Conservation (phyloP, 2,329 filamentous ascomycete genomes). For the Lasiodiplodia sp. region DNA sequence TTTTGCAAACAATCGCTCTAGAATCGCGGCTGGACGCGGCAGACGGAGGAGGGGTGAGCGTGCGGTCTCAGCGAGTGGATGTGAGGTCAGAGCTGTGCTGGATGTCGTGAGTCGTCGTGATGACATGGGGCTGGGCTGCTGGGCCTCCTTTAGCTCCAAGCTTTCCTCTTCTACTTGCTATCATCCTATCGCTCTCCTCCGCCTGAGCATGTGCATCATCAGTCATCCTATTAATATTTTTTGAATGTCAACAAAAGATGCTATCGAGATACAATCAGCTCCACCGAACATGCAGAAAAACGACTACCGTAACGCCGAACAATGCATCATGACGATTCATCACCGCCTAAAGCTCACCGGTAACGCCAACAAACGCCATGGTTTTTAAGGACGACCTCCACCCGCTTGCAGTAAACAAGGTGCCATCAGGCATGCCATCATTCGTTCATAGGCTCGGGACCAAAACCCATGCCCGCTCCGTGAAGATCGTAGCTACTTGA, state of each 20-base stretch:
- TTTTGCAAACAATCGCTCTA: background rate
- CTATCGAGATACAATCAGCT: slow-evolving; percentile 9
- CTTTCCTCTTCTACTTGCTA: background rate
- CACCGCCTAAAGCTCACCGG: background rate
- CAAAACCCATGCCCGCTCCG: background rate
- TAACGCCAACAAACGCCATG: slow-evolving; percentile 16
- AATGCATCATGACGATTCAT: slow-evolving; percentile 11
- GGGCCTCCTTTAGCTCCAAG: background rate
- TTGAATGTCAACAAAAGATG: slow-evolving; percentile 10
- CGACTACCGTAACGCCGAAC: slow-evolving; percentile 12
- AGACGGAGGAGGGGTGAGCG: background rate
- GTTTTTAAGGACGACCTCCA: background rate
- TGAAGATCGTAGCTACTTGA: background rate
- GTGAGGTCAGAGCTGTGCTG: slow-evolving; percentile 21
- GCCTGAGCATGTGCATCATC: background rate
- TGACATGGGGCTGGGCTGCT: slow-evolving; percentile 4
- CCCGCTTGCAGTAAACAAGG: background rate
- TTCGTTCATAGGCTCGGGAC: background rate
- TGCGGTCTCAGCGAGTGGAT: background rate
- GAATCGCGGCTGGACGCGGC: slow-evolving; percentile 12
- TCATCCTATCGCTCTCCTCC: background rate
- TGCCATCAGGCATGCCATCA: slow-evolving; percentile 2
- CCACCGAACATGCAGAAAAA: slow-evolving; percentile 1
- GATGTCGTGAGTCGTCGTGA: slow-evolving; percentile 7
- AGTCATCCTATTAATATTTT: slow-evolving; percentile 7